Evolutionary conservation across 306 rosid species (phyloP).

Genomic region (Dicorynia guianensis): DNA sequence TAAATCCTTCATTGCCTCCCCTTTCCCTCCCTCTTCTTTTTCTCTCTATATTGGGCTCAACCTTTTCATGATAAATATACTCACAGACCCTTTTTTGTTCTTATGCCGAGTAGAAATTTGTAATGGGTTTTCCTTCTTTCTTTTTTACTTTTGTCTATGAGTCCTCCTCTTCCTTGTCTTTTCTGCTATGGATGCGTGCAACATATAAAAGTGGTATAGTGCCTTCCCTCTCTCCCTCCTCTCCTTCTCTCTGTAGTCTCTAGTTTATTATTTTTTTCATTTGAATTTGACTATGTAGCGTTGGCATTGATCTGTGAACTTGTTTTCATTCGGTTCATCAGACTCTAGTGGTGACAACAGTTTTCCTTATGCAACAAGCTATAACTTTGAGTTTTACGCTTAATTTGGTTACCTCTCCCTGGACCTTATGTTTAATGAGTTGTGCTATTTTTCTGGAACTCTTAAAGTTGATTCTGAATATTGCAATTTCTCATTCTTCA

Average conservation of each 20-base stretch:
- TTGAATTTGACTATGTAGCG: no score
- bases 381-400: no score
- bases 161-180: conserved; percentile 64
- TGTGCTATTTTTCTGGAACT: no score
- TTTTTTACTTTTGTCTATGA: conserved; percentile 15
- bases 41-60: background rate
- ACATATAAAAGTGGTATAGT: conserved; percentile 81
- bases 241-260: conserved; percentile 27
- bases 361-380: no score
- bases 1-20: no score
- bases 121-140: conserved; percentile 38
- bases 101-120: conserved; percentile 18
- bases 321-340: no score
- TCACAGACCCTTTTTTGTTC: conserved; percentile 33
- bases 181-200: conserved; percentile 81
- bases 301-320: no score
- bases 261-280: background rate
- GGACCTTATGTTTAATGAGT: no score
- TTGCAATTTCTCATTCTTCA: no score
- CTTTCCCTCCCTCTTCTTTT: background rate
- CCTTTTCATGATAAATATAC: background rate
- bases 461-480: no score
- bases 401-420: no score
- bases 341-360: no score
- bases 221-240: conserved; percentile 34